phyloP scores from a whole-genome alignment of 2,329 filamentous ascomycete genomes.

The Botrytis hyacinthi region DNA sequence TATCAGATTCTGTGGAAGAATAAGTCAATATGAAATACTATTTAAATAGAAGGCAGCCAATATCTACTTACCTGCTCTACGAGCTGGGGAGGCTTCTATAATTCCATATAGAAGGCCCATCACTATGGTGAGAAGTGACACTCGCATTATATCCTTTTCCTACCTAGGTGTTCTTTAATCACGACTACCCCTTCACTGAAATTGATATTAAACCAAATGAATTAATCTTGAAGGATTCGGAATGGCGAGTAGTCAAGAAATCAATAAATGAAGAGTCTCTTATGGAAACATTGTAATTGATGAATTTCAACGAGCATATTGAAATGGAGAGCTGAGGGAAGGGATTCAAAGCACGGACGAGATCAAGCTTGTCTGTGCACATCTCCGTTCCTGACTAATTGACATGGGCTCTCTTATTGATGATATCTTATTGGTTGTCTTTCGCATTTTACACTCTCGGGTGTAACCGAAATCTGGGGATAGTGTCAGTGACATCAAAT shows the following conservation, averaged over 20 bases:
- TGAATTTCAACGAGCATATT: neutral
- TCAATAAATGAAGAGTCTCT: neutral
- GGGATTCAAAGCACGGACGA: neutral
- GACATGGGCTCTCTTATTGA: neutral
- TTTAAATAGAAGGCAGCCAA: no score
- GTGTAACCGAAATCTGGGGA: neutral
- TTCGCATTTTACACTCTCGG: conserved; percentile 1
- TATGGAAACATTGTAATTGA: neutral
- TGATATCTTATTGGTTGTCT: conserved; percentile 10
- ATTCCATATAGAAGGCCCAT: conserved; percentile 3
- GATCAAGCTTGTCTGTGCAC: conserved; percentile 4
- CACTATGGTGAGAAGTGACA: neutral
- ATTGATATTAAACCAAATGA: neutral
- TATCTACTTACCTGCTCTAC: neutral
- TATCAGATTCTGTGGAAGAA: neutral
- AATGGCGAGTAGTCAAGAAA: neutral
- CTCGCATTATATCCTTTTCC: neutral
- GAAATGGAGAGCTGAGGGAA: neutral
- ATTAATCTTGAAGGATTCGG: neutral
- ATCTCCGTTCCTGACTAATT: conserved; percentile 10
- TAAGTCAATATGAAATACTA: neutral
- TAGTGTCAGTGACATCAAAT: neutral
- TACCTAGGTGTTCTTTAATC: neutral
- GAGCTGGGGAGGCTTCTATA: neutral
- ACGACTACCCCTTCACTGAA: neutral